A percentile compares a stretch with the other conserved stretches of the same genome.
Evolutionary conservation across 208 protist species (phyloP).

Genomic region (Tetramitus jugosus): DNA sequence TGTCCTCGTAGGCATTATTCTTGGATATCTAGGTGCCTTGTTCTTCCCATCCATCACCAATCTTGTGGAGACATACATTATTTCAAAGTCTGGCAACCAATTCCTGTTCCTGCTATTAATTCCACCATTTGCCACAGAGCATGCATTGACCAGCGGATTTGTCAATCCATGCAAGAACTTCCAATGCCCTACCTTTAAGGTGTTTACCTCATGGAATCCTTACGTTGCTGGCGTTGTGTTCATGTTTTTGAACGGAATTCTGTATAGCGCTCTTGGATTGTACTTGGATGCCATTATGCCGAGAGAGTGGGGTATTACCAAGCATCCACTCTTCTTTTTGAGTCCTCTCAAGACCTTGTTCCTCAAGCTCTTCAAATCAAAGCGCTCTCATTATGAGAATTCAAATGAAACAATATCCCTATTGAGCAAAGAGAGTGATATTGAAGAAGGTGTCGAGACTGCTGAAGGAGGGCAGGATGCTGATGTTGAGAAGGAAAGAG

Average conservation of each 20-base stretch:
- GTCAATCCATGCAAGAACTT: too few relatives aligned
- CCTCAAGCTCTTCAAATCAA: too few relatives aligned
- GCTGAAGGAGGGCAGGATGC: background rate
- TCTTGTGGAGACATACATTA: too few relatives aligned
- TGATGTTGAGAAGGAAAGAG: background rate
- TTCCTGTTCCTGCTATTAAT: too few relatives aligned
- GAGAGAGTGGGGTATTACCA: background rate
- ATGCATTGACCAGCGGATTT: too few relatives aligned
- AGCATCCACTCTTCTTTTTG: background rate
- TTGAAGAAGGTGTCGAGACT: background rate
- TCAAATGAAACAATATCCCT: background rate
- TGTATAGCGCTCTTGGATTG: slow-evolving; percentile 58
- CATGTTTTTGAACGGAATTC: slow-evolving; percentile 15
- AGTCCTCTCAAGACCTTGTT: background rate
- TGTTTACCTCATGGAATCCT: too few relatives aligned
- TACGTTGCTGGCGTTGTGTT: too few relatives aligned
- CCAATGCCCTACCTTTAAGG: too few relatives aligned
- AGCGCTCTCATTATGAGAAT: too few relatives aligned
- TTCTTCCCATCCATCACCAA: too few relatives aligned
- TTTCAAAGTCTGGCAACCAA: too few relatives aligned
- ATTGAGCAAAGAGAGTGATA: background rate
- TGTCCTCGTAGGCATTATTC: background rate
- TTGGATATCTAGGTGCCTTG: background rate
- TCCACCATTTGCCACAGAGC: too few relatives aligned
- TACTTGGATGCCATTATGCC: slow-evolving; percentile 72